Conservation (phyloP, 768 basidiomycete species). For the Coprinopsis cinerea region DNA sequence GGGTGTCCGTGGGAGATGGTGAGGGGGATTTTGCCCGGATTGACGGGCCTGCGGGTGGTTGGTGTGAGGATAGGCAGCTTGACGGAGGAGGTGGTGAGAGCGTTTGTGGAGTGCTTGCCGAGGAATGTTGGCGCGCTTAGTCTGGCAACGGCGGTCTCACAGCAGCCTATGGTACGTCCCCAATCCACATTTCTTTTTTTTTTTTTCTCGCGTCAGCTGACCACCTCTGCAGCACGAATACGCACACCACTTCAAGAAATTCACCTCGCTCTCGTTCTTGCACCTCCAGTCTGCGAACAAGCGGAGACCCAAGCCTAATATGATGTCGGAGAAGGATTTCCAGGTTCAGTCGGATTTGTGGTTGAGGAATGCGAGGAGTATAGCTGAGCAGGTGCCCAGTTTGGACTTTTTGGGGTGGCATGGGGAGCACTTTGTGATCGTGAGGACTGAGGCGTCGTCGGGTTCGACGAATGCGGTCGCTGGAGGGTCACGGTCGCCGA, state of each 20-base stretch:
- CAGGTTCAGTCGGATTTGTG: conserved; percentile 52
- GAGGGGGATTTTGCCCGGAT: conserved; percentile 41
- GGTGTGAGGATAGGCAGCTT: conserved; percentile 53
- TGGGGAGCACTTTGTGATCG: conserved; percentile 64
- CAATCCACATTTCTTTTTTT: not conserved
- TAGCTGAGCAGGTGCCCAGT: conserved; percentile 44
- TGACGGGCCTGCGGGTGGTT: conserved; percentile 47
- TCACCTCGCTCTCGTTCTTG: conserved; percentile 50
- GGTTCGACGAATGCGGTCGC: too few species aligned
- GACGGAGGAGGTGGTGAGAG: conserved; percentile 27
- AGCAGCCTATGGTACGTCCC: conserved; percentile 41
- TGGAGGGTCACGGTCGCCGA: not conserved
- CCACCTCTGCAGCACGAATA: conserved; percentile 41
- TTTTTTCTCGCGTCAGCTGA: not conserved
- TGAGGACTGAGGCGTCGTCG: conserved; percentile 26
- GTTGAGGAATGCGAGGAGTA: conserved; percentile 42
- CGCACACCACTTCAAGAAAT: conserved; percentile 39
- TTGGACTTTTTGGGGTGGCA: conserved; percentile 72
- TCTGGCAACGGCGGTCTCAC: conserved; percentile 44
- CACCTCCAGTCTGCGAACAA: conserved; percentile 46
- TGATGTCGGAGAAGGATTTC: conserved; percentile 56
- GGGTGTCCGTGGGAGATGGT: conserved; percentile 63
- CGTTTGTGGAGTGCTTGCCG: conserved; percentile 38
- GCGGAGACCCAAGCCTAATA: conserved; percentile 49
- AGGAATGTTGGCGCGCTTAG: conserved; percentile 48